A percentile compares a stretch with the other conserved stretches of the same genome.
These are phyloP conservation scores for Begonia loranthoides DNA, from an alignment of 306 rosid genomes.

Conservation along the genomic window DNA sequence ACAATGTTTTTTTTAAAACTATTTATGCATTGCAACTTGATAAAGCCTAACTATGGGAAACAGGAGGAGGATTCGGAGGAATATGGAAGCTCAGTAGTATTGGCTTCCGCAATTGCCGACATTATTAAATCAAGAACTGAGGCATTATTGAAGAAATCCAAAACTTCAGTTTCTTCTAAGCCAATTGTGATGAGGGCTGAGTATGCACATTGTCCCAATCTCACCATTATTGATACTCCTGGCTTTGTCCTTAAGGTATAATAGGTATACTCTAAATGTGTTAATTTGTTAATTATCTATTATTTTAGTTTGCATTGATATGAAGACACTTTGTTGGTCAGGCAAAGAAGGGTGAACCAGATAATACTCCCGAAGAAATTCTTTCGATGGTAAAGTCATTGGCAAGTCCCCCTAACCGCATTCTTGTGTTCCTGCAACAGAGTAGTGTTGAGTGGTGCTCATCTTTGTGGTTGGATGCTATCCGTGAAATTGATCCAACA, in stretches of 20 bases:
- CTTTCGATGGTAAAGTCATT: slow-evolving; percentile 87
- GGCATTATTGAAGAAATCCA: slow-evolving; percentile 57
- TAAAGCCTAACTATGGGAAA: slow-evolving; percentile 7
- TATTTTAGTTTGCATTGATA: background rate
- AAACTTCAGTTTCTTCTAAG: slow-evolving; percentile 74
- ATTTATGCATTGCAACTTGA: background rate
- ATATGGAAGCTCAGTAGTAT: slow-evolving; percentile 66
- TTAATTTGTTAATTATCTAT: background rate
- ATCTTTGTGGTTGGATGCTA: slow-evolving; percentile 77
- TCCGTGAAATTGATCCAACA: slow-evolving; percentile 85
- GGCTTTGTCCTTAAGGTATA: slow-evolving; percentile 94
- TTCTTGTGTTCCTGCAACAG: slow-evolving; percentile 87
- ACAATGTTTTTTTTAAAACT: too few species aligned
- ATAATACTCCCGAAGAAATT: slow-evolving; percentile 82
- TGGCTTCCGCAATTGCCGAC: slow-evolving; percentile 75
- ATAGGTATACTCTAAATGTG: background rate
- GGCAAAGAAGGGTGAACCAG: slow-evolving; percentile 98
- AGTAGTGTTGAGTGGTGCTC: slow-evolving; percentile 99
- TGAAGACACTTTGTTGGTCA: slow-evolving; percentile 18
- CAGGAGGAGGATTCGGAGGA: slow-evolving; percentile 97
- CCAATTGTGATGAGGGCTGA: slow-evolving; percentile 95
- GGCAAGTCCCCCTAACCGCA: slow-evolving; percentile 91
- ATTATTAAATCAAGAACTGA: slow-evolving; percentile 75
- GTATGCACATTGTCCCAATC: slow-evolving; percentile 88
- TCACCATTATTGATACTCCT: slow-evolving; percentile 94